These are phyloP conservation scores for Hondaea fermentalgiana DNA, from an alignment of 108 stramenopile species.

Conservation along the genomic window DNA sequence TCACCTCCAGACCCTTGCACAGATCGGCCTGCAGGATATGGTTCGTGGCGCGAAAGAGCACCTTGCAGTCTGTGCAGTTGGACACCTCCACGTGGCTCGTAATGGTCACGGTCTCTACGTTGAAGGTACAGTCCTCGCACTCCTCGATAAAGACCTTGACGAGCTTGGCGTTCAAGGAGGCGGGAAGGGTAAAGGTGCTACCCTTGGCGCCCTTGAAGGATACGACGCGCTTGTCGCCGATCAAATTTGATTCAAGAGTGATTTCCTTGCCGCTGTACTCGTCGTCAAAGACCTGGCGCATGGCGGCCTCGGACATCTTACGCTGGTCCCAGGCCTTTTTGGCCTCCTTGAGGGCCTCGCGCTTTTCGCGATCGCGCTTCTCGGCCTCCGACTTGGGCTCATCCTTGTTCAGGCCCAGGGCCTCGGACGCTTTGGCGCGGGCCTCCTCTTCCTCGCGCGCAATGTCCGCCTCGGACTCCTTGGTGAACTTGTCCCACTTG, in stretches of 20 bases:
- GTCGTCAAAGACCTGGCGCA: not conserved
- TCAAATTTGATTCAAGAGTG: not conserved
- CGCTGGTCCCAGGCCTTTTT: conserved; percentile 1
- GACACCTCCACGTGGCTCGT: not conserved
- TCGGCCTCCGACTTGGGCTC: conserved; percentile 6
- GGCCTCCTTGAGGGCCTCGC: not conserved
- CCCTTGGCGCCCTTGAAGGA: not conserved
- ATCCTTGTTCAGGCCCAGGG: not conserved
- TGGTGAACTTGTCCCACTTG: conserved; percentile 17
- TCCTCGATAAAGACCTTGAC: conserved; percentile 15
- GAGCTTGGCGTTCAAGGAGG: not conserved
- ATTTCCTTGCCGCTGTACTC: not conserved
- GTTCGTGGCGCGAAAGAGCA: not conserved
- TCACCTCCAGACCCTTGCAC: not conserved
- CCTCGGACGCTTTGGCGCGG: not conserved
- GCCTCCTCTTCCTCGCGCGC: not conserved
- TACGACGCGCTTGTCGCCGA: not conserved
- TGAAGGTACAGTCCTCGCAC: not conserved
- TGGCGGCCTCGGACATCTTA: not conserved
- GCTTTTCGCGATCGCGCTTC: not conserved
- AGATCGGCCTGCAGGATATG: not conserved
- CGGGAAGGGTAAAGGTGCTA: not conserved
- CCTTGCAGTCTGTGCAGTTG: not conserved
- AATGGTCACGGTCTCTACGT: not conserved
- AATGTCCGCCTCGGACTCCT: conserved; percentile 1